phyloP scores from a whole-genome alignment of 1,284 basidiomycete species.

The Melampsora occidentalis region DNA sequence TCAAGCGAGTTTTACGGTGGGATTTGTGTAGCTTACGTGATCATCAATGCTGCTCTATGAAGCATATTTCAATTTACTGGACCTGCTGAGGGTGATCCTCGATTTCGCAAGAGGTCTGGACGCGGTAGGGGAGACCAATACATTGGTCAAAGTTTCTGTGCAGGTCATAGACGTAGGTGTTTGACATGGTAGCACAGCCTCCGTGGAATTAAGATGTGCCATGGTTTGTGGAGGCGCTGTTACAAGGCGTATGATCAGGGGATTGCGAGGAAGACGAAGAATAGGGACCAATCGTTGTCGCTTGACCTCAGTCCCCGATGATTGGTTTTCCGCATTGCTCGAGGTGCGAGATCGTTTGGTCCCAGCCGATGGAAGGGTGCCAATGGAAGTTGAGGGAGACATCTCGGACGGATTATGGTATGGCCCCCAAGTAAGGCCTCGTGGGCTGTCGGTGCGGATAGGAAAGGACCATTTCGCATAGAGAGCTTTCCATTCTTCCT shows the following conservation, averaged over 20 bases:
- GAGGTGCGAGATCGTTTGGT: neutral
- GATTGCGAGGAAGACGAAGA: neutral
- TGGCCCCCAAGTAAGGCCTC: conserved; percentile 1
- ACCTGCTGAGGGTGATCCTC: neutral
- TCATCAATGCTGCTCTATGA: neutral
- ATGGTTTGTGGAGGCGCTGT: neutral
- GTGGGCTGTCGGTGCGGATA: neutral
- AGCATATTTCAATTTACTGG: neutral
- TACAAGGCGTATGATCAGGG: neutral
- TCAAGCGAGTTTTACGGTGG: no score
- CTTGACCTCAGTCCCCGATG: neutral
- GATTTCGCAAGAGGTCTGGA: neutral
- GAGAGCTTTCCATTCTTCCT: neutral
- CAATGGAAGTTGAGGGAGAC: neutral
- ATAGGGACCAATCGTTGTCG: neutral
- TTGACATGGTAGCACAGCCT: neutral
- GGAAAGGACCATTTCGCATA: neutral
- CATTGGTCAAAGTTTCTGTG: neutral
- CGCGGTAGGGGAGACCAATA: neutral
- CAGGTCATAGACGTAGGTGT: neutral
- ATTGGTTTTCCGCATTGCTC: neutral
- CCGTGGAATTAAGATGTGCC: neutral
- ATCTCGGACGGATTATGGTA: neutral
- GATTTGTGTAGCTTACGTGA: no score
- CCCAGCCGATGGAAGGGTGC: neutral